phyloP scores from a whole-genome alignment of 176 grass and related monocot species.

The Rhynchospora tenuis region DNA sequence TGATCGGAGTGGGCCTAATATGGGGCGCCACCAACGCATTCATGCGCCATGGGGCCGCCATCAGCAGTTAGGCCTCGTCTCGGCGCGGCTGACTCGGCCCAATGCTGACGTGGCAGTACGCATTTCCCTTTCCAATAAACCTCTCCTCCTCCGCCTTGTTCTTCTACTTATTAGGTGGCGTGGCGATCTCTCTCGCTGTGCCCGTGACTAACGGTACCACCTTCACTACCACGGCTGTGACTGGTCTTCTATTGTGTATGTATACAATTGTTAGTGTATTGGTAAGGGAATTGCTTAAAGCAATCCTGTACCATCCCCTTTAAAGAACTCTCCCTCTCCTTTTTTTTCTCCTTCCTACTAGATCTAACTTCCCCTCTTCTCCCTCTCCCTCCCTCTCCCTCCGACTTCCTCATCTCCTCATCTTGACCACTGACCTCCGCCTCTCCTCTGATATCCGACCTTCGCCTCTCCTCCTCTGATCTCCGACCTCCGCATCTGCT shows the following conservation, averaged over 20 bases:
- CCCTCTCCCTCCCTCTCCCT: no score
- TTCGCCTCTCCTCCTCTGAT: no score
- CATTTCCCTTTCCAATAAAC: slow-evolving; percentile 56
- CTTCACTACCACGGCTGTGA: slow-evolving; percentile 67
- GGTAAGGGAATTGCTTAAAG: no score
- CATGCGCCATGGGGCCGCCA: slow-evolving; percentile 39
- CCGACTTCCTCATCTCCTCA: no score
- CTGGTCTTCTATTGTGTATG: slow-evolving; percentile 45
- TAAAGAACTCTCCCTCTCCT: no score
- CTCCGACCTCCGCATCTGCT: no score
- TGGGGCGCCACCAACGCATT: slow-evolving; percentile 82
- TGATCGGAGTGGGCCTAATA: slow-evolving; percentile 71
- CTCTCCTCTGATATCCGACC: no score
- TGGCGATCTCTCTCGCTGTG: slow-evolving; percentile 80
- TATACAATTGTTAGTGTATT: no score
- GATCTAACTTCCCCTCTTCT: no score
- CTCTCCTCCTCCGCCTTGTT: slow-evolving; percentile 71
- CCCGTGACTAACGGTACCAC: slow-evolving; percentile 85
- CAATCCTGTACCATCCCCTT: no score
- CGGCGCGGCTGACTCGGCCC: slow-evolving; percentile 42
- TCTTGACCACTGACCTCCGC: no score
- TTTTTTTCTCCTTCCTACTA: no score
- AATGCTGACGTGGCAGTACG: slow-evolving; percentile 81
- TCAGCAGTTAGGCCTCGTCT: not conserved
- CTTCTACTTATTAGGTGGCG: slow-evolving; percentile 60